Percentiles rank a stretch among this genome's conserved stretches.
These are phyloP conservation scores for Penstemon newberryi DNA, from an alignment of 257 asterid genomes.

Conservation along the genomic window DNA sequence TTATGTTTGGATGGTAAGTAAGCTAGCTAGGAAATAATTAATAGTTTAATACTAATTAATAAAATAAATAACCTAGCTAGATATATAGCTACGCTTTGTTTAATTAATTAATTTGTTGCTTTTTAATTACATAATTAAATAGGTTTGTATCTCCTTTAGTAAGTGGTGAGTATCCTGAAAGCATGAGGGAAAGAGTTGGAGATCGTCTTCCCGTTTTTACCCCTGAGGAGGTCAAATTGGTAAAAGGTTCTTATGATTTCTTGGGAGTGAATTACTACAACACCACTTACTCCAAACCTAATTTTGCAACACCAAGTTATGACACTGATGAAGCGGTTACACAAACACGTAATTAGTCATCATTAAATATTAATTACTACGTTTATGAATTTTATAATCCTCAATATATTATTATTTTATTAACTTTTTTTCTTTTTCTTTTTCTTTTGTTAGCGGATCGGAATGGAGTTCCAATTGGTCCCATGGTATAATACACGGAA, in stretches of 20 bases:
- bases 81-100: too few species aligned
- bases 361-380: background rate
- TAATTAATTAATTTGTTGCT: too few species aligned
- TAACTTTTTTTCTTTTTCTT: background rate
- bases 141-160: slow-evolving; percentile 31
- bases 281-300: background rate
- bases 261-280: slow-evolving; percentile 18
- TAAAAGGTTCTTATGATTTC: slow-evolving; percentile 18
- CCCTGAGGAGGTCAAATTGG: background rate
- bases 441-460: background rate
- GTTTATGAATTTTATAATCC: too few species aligned
- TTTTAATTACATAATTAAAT: background rate
- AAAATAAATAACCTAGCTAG: too few species aligned
- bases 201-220: slow-evolving; percentile 18
- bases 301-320: background rate
- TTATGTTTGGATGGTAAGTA: slow-evolving; percentile 35
- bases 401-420: too few species aligned
- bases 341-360: background rate
- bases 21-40: background rate
- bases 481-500: background rate
- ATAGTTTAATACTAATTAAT: too few species aligned
- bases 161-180: slow-evolving; percentile 14
- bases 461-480: background rate
- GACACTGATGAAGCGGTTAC: background rate
- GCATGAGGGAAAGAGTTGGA: slow-evolving; percentile 12